Evolutionary conservation across 164 flowering plant species (phyloP).

Genomic region (Dillenia suffruticosa): DNA sequence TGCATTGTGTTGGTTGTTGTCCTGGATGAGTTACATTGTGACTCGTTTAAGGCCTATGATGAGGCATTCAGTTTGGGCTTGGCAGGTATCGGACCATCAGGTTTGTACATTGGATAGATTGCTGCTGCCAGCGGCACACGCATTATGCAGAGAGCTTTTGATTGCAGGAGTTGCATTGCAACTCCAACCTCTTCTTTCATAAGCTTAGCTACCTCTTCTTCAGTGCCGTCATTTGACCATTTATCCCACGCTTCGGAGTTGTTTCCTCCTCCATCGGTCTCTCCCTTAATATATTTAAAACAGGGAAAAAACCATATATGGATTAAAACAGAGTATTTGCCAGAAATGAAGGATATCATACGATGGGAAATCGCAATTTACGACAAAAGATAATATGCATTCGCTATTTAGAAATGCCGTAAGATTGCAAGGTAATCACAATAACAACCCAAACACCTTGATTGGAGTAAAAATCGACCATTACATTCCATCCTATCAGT

Average conservation of each 20-base stretch:
- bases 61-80: slow-evolving; percentile 58
- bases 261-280: slow-evolving; percentile 38
- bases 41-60: slow-evolving; percentile 16
- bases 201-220: slow-evolving; percentile 73
- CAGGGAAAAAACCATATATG: too few relatives aligned
- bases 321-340: too few relatives aligned
- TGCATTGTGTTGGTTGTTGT: slow-evolving; percentile 6
- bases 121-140: slow-evolving; percentile 69
- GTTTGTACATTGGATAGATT: slow-evolving; percentile 48
- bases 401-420: too few relatives aligned
- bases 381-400: too few relatives aligned
- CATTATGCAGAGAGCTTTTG: slow-evolving; percentile 84
- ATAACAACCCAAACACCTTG: neutral
- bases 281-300: slow-evolving; percentile 33
- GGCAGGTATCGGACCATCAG: slow-evolving; percentile 31
- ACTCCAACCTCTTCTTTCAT: slow-evolving; percentile 87
- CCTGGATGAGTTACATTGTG: neutral
- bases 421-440: neutral
- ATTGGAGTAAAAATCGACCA: too few relatives aligned
- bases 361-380: too few relatives aligned
- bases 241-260: slow-evolving; percentile 66
- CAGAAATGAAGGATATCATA: too few relatives aligned
- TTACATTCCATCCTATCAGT: too few relatives aligned
- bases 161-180: slow-evolving; percentile 83
- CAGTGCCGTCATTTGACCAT: slow-evolving; percentile 75